Evolutionary conservation across 2,329 filamentous ascomycete genomes (phyloP).

Genomic region (Arthrocladium fulminans): DNA sequence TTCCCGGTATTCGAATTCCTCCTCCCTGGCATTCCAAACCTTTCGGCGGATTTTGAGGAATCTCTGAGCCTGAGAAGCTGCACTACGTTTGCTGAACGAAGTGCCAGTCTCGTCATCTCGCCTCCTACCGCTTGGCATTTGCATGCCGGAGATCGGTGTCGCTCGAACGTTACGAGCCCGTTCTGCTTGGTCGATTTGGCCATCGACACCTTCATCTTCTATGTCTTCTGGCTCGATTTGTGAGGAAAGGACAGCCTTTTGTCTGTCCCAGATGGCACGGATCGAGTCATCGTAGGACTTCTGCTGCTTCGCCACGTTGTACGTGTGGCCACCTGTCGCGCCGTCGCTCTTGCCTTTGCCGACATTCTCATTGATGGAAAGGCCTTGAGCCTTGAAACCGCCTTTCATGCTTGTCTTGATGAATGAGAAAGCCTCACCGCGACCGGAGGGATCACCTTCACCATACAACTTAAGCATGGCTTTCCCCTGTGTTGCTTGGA

Average conservation of each 20-base stretch:
- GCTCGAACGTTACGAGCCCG: constrained; percentile 36
- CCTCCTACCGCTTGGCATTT: constrained; percentile 38
- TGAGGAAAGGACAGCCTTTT: constrained; percentile 69
- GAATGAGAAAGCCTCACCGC: constrained; percentile 91
- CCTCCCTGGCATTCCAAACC: constrained; percentile 53
- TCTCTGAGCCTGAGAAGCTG: constrained; percentile 54
- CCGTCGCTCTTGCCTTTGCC: constrained; percentile 43
- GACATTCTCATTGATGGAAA: constrained; percentile 78
- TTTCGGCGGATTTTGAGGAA: constrained; percentile 56
- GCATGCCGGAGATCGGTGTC: constrained; percentile 59
- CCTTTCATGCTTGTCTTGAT: constrained; percentile 99
- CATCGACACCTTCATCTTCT: constrained; percentile 53
- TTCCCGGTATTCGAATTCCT: constrained; percentile 47
- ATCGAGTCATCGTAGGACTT: constrained; percentile 87
- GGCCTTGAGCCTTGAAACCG: constrained; percentile 82
- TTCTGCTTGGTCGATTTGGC: constrained; percentile 39
- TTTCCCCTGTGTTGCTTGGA: constrained; percentile 86
- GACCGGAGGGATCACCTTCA: constrained; percentile 86
- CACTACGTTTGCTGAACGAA: constrained; percentile 65
- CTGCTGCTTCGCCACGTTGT: constrained; percentile 94
- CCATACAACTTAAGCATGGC: constrained; percentile 95
- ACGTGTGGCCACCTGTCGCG: constrained; percentile 76
- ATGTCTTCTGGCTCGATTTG: constrained; percentile 61
- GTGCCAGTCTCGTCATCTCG: constrained; percentile 68
- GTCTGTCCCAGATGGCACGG: constrained; percentile 81